Conservation (phyloP, 164 flowering plant genomes). For the Vitis amurensis region DNA sequence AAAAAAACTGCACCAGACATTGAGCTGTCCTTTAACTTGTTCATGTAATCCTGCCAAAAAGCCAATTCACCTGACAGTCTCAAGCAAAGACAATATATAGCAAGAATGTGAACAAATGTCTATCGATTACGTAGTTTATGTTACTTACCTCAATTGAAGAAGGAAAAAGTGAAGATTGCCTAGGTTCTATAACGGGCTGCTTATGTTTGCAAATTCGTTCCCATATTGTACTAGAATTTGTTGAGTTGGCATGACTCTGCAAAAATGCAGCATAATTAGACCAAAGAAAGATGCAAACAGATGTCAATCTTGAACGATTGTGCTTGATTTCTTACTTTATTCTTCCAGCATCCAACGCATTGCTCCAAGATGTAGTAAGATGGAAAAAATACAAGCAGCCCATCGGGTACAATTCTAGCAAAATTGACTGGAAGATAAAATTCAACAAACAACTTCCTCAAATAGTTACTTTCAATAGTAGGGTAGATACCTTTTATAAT, state of each 20-base stretch:
- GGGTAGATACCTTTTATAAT: no score
- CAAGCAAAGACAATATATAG: background rate
- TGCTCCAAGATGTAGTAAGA: constrained; percentile 86
- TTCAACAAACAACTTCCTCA: constrained; percentile 13
- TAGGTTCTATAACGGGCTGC: constrained; percentile 93
- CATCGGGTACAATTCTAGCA: constrained; percentile 97
- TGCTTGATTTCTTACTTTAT: constrained; percentile 42
- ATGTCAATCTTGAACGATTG: background rate
- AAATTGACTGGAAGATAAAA: constrained; percentile 67
- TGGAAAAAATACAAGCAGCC: constrained; percentile 93
- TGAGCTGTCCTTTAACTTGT: constrained; percentile 72
- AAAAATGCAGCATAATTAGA: constrained; percentile 1
- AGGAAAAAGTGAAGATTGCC: constrained; percentile 76
- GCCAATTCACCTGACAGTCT: background rate
- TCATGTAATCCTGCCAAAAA: constrained; percentile 71
- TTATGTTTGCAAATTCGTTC: constrained; percentile 92
- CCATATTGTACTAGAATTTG: constrained; percentile 70
- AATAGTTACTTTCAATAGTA: background rate
- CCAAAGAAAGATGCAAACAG: background rate
- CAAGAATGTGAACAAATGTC: background rate
- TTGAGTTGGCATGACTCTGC: constrained; percentile 52
- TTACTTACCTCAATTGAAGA: constrained; percentile 65
- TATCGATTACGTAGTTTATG: background rate
- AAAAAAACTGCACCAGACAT: constrained; percentile 90
- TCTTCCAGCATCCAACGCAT: constrained; percentile 85